Percentiles rank a stretch among this genome's conserved stretches.
Conservation (phyloP, 1,284 basidiomycete genomes). For the Clitocybe nebularis region DNA sequence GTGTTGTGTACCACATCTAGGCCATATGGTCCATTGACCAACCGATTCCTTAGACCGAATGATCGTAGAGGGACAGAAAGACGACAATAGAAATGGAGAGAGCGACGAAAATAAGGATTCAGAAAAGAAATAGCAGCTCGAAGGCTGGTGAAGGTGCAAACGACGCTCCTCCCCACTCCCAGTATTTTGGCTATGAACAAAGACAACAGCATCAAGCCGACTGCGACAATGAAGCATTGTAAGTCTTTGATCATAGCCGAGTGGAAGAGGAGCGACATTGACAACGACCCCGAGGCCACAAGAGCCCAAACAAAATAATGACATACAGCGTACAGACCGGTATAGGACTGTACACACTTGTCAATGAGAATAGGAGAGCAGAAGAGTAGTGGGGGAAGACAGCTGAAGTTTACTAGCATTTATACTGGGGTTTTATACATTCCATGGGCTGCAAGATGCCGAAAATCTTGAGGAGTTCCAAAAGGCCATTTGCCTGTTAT, state of each 20-base stretch:
- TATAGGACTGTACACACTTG: neutral
- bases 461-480: neutral
- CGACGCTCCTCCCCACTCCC: conserved; percentile 26
- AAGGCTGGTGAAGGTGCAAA: conserved; percentile 4
- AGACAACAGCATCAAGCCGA: conserved; percentile 22
- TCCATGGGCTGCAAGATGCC: neutral
- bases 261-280: conserved; percentile 26
- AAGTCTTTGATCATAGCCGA: conserved; percentile 25
- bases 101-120: too few species aligned
- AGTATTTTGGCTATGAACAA: conserved; percentile 41
- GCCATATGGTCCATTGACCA: too few species aligned
- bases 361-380: too few species aligned
- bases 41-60: too few species aligned
- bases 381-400: neutral
- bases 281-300: neutral
- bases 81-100: too few species aligned
- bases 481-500: conserved; percentile 5
- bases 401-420: neutral
- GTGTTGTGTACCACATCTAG: too few species aligned
- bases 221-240: conserved; percentile 16
- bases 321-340: neutral
- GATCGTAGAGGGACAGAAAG: too few species aligned
- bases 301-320: neutral
- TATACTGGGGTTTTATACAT: conserved; percentile 10
- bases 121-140: neutral